Evolutionary conservation across 192 early-diverging fungal species (phyloP).

Genomic region (Thamnidium elegans): DNA sequence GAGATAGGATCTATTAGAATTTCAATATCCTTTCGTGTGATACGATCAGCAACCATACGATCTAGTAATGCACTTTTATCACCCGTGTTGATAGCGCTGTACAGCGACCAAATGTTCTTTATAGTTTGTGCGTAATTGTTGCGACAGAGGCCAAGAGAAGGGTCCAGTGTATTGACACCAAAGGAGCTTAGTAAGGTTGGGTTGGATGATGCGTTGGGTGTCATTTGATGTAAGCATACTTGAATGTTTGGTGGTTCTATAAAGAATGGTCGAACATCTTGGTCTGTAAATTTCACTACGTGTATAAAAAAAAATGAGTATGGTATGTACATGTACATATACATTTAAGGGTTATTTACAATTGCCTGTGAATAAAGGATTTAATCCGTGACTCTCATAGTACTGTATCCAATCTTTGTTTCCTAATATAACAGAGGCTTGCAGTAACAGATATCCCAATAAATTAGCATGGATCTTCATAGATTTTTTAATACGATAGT

Average conservation of each 20-base stretch:
- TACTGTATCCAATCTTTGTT: conserved; percentile 11
- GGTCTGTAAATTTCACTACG: conserved; percentile 1
- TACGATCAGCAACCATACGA: not conserved
- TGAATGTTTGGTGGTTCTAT: conserved; percentile 13
- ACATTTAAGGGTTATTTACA: not conserved
- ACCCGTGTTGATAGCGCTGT: not conserved
- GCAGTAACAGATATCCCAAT: conserved; percentile 1
- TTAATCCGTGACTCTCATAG: conserved; percentile 4
- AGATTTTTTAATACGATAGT: conserved; percentile 5
- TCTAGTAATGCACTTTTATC: not conserved
- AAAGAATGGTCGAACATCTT: not conserved
- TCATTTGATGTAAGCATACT: conserved; percentile 2
- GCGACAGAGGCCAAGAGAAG: not conserved
- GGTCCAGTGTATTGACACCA: not conserved
- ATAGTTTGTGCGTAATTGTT: not conserved
- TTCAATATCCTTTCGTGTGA: not conserved
- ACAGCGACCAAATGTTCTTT: not conserved
- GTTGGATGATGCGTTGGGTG: conserved; percentile 6
- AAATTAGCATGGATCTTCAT: not conserved
- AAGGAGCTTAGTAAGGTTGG: conserved; percentile 12
- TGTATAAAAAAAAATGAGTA: not conserved
- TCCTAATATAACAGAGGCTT: not conserved
- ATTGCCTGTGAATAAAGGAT: not conserved
- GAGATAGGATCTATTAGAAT: not conserved
- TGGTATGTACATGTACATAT: too few species aligned